Evolutionary conservation across 2,329 filamentous ascomycete genomes (phyloP).

Genomic region (Botryotinia convoluta): DNA sequence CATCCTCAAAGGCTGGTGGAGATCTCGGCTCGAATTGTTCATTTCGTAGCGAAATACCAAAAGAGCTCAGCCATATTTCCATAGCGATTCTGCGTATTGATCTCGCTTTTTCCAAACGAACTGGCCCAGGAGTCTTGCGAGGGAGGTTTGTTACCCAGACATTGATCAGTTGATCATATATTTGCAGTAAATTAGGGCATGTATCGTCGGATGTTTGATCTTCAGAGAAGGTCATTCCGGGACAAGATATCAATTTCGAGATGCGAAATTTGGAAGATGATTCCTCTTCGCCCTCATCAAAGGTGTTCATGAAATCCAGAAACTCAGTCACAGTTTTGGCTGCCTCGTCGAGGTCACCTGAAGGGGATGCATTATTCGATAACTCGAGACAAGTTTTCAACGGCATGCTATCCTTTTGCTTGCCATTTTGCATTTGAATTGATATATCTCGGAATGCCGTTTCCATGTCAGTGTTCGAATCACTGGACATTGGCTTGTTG

Average conservation of each 20-base stretch:
- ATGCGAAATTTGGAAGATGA: constrained; percentile 24
- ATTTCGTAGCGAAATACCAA: constrained; percentile 32
- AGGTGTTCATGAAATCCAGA: constrained; percentile 25
- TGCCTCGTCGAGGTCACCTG: constrained; percentile 33
- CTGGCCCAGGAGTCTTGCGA: constrained; percentile 25
- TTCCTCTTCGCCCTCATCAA: constrained; percentile 21
- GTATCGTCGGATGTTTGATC: background rate
- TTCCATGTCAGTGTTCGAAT: constrained; percentile 5
- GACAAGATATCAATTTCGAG: constrained; percentile 27
- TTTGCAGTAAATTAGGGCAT: constrained; percentile 27
- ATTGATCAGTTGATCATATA: constrained; percentile 36
- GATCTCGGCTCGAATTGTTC: constrained; percentile 17
- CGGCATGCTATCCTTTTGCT: constrained; percentile 21
- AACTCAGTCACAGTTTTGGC: constrained; percentile 27
- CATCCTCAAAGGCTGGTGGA: constrained; percentile 9
- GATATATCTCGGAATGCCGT: constrained; percentile 13
- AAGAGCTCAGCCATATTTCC: constrained; percentile 36
- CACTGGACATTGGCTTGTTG: background rate
- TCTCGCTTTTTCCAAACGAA: constrained; percentile 35
- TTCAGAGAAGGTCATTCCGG: constrained; percentile 20
- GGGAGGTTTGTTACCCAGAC: constrained; percentile 37
- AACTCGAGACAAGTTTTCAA: constrained; percentile 29
- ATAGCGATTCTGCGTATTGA: constrained; percentile 33
- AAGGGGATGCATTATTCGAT: constrained; percentile 23
- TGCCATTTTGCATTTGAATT: constrained; percentile 13